Conservation (phyloP, 257 asterid species). For the Solanum appendiculatum region DNA sequence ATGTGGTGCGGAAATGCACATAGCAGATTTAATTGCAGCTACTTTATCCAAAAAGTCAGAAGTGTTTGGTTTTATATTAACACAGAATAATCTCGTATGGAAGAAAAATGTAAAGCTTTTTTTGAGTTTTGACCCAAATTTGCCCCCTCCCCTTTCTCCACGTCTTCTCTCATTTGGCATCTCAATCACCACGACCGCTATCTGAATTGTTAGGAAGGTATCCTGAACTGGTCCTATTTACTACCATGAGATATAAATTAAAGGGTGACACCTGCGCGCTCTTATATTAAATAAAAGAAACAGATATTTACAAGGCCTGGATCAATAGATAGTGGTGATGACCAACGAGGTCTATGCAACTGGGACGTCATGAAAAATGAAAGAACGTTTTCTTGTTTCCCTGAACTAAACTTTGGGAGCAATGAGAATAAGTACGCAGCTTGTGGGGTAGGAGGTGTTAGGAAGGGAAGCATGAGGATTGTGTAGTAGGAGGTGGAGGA, state of each 20-base stretch:
- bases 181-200: background rate
- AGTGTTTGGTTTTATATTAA: background rate
- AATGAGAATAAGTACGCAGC: background rate
- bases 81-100: background rate
- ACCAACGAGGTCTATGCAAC: background rate
- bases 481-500: background rate
- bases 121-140: background rate
- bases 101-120: background rate
- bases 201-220: background rate
- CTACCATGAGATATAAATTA: too few species aligned
- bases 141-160: background rate
- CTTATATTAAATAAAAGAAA: background rate
- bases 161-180: background rate
- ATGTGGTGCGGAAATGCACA: too few species aligned
- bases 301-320: background rate
- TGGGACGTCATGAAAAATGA: background rate
- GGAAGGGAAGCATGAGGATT: background rate
- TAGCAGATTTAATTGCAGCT: background rate
- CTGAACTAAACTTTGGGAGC: background rate
- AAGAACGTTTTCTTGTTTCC: background rate
- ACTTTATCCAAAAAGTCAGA: background rate
- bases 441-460: background rate
- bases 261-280: too few species aligned
- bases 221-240: background rate
- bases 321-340: background rate